phyloP scores from a whole-genome alignment of 805 yeast genomes.

The Barnettozyma sucrosica region DNA sequence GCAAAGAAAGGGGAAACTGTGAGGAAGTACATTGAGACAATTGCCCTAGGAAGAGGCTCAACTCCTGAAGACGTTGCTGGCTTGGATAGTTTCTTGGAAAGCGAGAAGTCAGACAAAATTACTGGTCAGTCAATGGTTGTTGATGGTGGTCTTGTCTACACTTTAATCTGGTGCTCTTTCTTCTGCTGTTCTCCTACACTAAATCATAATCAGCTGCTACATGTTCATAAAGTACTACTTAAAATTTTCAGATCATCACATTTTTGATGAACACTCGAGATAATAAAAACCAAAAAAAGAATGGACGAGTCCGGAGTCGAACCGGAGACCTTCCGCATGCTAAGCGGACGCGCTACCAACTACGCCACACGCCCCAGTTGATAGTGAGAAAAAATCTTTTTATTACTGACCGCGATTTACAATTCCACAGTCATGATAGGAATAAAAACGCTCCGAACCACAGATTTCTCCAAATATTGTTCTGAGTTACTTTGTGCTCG shows the following conservation, averaged over 20 bases:
- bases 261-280: no score
- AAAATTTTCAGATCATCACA: no score
- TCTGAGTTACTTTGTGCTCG: no score
- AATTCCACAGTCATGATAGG: no score
- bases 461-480: no score
- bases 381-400: no score
- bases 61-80: constrained; percentile 33
- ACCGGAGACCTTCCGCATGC: constrained; percentile 78
- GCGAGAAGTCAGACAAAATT: constrained; percentile 31
- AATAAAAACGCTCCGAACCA: no score
- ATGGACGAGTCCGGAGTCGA: constrained; percentile 74
- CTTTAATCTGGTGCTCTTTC: not conserved
- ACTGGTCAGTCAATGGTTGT: constrained; percentile 32
- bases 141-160: constrained; percentile 32
- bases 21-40: constrained; percentile 22
- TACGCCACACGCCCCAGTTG: constrained; percentile 65
- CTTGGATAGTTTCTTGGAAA: constrained; percentile 30
- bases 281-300: not conserved
- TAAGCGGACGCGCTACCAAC: constrained; percentile 80
- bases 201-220: no score
- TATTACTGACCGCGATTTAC: no score
- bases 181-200: no score
- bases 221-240: no score
- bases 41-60: constrained; percentile 32
- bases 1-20: constrained; percentile 26